These are phyloP conservation scores for Cercospora sp. DNA, from an alignment of 2,329 filamentous ascomycete genomes.

Conservation along the genomic window DNA sequence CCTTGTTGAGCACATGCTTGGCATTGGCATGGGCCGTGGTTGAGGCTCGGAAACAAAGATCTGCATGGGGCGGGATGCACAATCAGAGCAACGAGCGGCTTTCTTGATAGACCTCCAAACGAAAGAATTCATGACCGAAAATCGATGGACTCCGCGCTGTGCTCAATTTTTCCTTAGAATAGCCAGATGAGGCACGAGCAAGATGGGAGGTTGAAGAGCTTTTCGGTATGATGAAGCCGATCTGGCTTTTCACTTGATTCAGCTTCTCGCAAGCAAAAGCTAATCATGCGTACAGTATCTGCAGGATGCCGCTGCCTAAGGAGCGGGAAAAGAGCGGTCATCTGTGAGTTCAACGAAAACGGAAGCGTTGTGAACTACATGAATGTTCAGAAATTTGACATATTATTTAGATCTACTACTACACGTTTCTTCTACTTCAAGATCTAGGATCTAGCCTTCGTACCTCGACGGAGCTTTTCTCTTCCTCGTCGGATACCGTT, in stretches of 20 bases:
- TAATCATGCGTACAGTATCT: no score
- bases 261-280: neutral
- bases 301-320: no score
- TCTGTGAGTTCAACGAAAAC: no score
- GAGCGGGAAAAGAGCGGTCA: no score
- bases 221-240: no score
- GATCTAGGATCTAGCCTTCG: neutral
- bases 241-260: neutral
- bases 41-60: neutral
- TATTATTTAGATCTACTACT: neutral
- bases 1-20: neutral
- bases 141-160: neutral
- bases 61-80: neutral
- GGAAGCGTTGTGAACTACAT: no score
- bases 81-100: neutral
- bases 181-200: neutral
- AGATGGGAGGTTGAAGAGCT: no score
- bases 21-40: neutral
- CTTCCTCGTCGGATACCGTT: neutral
- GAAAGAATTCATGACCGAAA: neutral
- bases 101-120: neutral
- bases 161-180: fast-evolving
- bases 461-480: neutral
- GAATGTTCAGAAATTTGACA: neutral
- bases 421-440: neutral